These are phyloP conservation scores for Apium graveolens DNA, from an alignment of 129 eudicot species.

Conservation along the genomic window DNA sequence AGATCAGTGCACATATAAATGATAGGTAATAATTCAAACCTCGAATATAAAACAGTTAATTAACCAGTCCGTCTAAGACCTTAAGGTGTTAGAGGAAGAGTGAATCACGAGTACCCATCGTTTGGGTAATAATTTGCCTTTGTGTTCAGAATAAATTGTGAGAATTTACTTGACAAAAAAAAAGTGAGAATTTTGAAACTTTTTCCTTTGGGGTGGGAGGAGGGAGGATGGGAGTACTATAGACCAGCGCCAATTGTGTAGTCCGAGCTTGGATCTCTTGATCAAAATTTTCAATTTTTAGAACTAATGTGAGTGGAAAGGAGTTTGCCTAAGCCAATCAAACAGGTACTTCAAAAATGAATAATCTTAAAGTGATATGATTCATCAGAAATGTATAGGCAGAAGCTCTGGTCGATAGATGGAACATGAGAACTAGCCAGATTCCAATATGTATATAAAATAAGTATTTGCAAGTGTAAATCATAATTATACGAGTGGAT, in stretches of 20 bases:
- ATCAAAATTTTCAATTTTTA: background rate
- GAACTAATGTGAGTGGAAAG: background rate
- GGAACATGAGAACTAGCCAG: background rate
- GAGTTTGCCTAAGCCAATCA: background rate
- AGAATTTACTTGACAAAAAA: no score
- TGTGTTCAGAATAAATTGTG: no score
- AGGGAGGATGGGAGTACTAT: background rate
- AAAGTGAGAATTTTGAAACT: no score
- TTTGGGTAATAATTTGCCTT: no score
- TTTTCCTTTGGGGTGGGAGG: background rate
- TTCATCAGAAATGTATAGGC: background rate
- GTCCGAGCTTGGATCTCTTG: background rate
- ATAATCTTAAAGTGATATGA: background rate
- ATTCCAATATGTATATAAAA: no score
- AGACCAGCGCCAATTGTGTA: background rate
- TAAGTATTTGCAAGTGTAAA: no score
- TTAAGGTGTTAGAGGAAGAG: no score
- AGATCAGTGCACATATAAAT: background rate
- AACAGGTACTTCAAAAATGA: background rate
- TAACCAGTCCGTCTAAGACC: no score
- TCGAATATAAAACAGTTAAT: background rate
- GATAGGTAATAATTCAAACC: background rate
- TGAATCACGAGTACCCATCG: no score
- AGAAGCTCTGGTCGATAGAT: background rate
- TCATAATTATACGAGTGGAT: background rate